Base-by-base conservation (phyloP, 78 protist genomes). In the Cavenderia fasciculata region DNA sequence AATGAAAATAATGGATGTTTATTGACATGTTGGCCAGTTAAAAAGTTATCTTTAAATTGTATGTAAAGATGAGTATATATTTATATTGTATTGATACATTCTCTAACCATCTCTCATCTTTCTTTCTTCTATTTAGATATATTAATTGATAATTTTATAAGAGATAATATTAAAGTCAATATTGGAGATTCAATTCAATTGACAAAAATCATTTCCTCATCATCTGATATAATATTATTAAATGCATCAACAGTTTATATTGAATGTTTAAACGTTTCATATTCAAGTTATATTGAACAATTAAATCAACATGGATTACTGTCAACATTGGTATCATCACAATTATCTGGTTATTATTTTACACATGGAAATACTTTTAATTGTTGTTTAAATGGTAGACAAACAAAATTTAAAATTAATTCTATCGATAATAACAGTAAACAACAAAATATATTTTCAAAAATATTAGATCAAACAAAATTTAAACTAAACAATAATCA, bases 11-110 rank as follows among this genome's bases (percentile, higher is more conserved):
- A 62, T 18, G 38, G 40, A n/a, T 44, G 52, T 21, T 14, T 82
- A 21, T 19, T 47, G 7, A 33, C 61, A 12, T 69, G 79, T 34
- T 82, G 90, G 90, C 90, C 90, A 41, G 18, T 40, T 38, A 59
- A 82, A 69, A 68, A 68, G 57, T 19, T 68, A 33, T 65, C 23
- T 43, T 40, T 51, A 29, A 43, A 34, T 38, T 59, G 44, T 63
- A 63, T 40, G 72, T 63, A 21, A 16, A 27, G 2, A 38, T 5
- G 6, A 7, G 10, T n/a, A 2, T 10, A 61, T 61, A 4, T 31
- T 34, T 61, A n/a, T n/a, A n/a, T n/a, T n/a, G n/a, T n/a, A n/a
- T n/a, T n/a, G n/a, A n/a, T 2, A 3, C 36, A 31, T 12, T 61
- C 11, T 6, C 69, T 61, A 6, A 61, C 16, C 6, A 31, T 34